Evolutionary conservation across 495 filamentous ascomycete genomes (phyloP).

Genomic region (Lentithecium fluviatile): DNA sequence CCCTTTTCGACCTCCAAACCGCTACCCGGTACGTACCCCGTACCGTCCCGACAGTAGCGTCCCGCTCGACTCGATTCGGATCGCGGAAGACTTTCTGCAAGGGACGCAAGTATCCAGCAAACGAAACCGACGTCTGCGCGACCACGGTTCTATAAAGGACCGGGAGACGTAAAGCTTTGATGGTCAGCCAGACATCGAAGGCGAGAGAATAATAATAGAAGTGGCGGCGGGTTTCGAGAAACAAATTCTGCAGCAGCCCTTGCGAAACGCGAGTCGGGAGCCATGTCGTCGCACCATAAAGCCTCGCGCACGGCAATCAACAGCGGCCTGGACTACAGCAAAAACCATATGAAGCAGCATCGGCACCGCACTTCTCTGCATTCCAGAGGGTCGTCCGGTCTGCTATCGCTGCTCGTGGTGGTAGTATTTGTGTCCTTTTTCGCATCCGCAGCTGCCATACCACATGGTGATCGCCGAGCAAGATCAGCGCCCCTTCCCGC

Average conservation of each 20-base stretch:
- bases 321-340: neutral
- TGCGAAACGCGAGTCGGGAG: conserved; percentile 13
- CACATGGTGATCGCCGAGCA: conserved; percentile 28
- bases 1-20: conserved; percentile 14
- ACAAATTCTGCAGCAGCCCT: conserved; percentile 1
- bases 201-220: neutral
- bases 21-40: neutral
- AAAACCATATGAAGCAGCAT: neutral
- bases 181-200: conserved; percentile 4
- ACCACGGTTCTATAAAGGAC: conserved; percentile 1
- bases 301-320: conserved; percentile 3
- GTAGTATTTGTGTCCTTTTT: conserved; percentile 15
- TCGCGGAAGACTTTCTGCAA: neutral
- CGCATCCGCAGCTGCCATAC: conserved; percentile 10
- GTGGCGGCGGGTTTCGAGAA: conserved; percentile 2
- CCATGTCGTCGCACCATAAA: conserved; percentile 23
- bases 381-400: neutral
- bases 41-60: neutral
- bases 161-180: neutral
- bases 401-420: conserved; percentile 21
- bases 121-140: conserved; percentile 5
- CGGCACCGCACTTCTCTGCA: neutral
- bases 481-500: conserved; percentile 19
- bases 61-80: neutral
- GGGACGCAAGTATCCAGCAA: neutral